Evolutionary conservation across 2,329 filamentous ascomycete species (phyloP), one percentile per base, ranked within the genome.

Genomic region (Ceratocystis ficicola): DNA sequence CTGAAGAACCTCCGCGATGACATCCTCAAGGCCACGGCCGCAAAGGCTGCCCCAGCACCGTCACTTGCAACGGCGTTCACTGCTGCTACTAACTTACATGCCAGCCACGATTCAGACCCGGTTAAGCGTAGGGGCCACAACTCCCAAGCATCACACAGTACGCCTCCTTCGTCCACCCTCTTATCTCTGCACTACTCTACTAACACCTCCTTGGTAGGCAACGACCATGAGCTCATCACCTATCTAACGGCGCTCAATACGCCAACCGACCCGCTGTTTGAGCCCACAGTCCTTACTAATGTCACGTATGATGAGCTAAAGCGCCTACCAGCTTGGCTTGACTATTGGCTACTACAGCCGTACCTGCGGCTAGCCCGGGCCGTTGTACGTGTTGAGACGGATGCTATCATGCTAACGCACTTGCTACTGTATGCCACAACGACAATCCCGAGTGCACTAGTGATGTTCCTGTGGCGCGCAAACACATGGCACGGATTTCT

Each of bases 361-460:
- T 90, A 89, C 72, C 76, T 85, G 61, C 73, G 75, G 15, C 75
- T 80, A 71, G 86, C 83, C 1, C 77, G 77, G 52, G 74, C 72
- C 1, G 73, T 86, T 25, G 85, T 88, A 8, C 85, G 87, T 15
- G 77, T 83, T 67, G 80, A 83, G 65, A 87, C 86, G 0, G 89
- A 93, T 72, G 86, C 92, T 20, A 82, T 91, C 60, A 89, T 93
- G 80, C 74, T 92, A 66, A 90, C 87, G 0, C 88, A 93, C 73
- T 79, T 93, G 25, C 73, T 91, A 44, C 75, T 90, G 30, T 92
- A 92, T 76, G 80, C 87, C 67, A 77, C 77, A 65, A 89, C 87
- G 0, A 85, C 85, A 0, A 74, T 92, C 0, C 87, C 88, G 0
- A 89, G 86, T 69, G 87, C 87, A 0, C 68, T 85, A 7, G 79